Base-by-base conservation (phyloP, 176 grass and related monocot genomes). In the Aegilops speltoides region DNA sequence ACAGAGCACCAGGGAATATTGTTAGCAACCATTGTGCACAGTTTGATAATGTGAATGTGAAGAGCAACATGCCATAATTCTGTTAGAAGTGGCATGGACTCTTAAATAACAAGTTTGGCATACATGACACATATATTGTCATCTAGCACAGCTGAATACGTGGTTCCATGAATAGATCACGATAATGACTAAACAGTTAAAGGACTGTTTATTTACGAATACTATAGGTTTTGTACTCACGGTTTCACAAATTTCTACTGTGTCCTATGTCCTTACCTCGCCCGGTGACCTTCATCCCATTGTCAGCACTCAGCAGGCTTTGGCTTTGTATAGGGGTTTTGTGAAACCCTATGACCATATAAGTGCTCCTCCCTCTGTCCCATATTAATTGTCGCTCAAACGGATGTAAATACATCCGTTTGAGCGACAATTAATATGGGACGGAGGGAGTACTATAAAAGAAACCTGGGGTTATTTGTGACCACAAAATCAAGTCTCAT, bases 11-110 rank as follows among this genome's bases (percentile, higher is more conserved):
- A 85, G 32, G 61, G 23, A 72, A 75, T 75, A 57, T 14, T 34
- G 16, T 13, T 34, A 79, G 37, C 64, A 69, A 28, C 29, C 71
- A 38, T 45, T 71, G n/a, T 79, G 25, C 20, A 64, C 66, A 60
- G 16, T 75, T 60, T 73, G 78, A 34, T 31, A 41, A 29, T 79
- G 59, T 59, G 20, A 62, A 79, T 68, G 14, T 48, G 37, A 13
- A 73, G 64, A 78, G 20, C 16, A 72, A 52, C 50, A 62, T 66
- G 25, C 0, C 62, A 68, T 25, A 25, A 25, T 78, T 2, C 33
- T 86, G 31, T 3, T 83, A 65, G 34, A 59, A 36, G 16, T 82
- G 50, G 52, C 38, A 71, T 56, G 66, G 24, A 62, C 23, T 84
- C 16, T 28, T 61, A 63, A 81, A 40, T 36, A 26, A 76, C 28